Percentiles rank a stretch among this genome's conserved stretches.
phyloP scores from a whole-genome alignment of 2,329 filamentous ascomycete genomes.

The Rutstroemia sp. region DNA sequence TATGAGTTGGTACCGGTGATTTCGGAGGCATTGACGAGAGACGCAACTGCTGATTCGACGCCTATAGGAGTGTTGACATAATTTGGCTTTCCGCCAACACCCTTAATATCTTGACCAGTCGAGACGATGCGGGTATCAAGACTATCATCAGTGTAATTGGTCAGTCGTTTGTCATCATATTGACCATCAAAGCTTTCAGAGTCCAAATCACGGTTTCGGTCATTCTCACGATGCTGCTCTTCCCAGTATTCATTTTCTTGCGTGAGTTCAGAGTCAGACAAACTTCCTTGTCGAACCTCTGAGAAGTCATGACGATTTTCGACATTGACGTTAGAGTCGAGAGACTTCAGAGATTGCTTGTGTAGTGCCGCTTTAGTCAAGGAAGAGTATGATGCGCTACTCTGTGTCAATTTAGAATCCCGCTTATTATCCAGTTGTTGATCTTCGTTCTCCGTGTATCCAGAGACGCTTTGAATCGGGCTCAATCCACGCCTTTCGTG shows the following conservation, averaged over 20 bases:
- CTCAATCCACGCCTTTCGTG: conserved; percentile 67
- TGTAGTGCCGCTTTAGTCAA: conserved; percentile 48
- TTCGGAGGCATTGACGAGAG: conserved; percentile 71
- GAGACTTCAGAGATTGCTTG: conserved; percentile 46
- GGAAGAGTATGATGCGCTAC: conserved; percentile 53
- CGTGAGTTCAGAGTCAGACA: conserved; percentile 39
- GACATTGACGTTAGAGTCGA: conserved; percentile 24
- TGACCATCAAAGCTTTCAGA: conserved; percentile 53
- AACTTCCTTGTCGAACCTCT: conserved; percentile 27
- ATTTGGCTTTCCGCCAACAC: conserved; percentile 65
- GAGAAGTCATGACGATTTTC: conserved; percentile 29
- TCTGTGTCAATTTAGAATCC: conserved; percentile 47
- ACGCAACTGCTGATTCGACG: conserved; percentile 86
- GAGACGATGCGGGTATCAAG: conserved; percentile 46
- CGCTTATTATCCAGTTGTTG: conserved; percentile 40
- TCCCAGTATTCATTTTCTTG: conserved; percentile 32
- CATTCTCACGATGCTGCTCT: conserved; percentile 29
- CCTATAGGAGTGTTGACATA: conserved; percentile 65
- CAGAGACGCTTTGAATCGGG: conserved; percentile 87
- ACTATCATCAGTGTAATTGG: conserved; percentile 49
- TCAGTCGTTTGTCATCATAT: conserved; percentile 46
- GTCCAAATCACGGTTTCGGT: conserved; percentile 41
- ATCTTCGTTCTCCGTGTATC: conserved; percentile 63
- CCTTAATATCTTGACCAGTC: conserved; percentile 63
- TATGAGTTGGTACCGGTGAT: conserved; percentile 53